Percentiles rank a stretch among this genome's conserved stretches.
phyloP scores from a whole-genome alignment of 176 grass and related monocot species.

The Saccharum spontaneum region DNA sequence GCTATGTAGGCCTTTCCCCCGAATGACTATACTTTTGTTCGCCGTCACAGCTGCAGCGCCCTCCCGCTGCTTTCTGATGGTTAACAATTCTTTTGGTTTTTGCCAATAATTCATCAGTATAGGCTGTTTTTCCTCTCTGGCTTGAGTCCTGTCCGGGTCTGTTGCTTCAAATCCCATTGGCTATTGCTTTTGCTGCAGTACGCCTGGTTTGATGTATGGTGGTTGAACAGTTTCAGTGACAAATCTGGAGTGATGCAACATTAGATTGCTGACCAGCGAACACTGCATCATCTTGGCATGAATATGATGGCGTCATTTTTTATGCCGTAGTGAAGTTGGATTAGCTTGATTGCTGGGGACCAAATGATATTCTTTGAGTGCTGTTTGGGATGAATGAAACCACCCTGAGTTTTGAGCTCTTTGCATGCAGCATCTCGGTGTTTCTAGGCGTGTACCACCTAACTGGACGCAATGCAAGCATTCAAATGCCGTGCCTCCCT shows the following conservation, averaged over 20 bases:
- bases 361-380: not conserved
- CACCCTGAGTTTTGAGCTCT: not conserved
- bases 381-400: not conserved
- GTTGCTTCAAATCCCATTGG: not conserved
- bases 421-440: not conserved
- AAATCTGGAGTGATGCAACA: slow-evolving; percentile 52
- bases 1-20: slow-evolving; percentile 37
- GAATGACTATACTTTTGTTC: slow-evolving; percentile 33
- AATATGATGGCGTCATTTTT: not conserved
- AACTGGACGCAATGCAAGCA: not conserved
- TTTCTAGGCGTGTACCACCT: not conserved
- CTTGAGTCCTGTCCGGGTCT: not conserved
- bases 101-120: slow-evolving; percentile 54
- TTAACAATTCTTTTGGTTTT: slow-evolving; percentile 44
- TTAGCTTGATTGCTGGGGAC: slow-evolving; percentile 12
- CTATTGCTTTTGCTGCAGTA: slow-evolving; percentile 17
- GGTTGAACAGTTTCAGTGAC: slow-evolving; percentile 35
- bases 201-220: slow-evolving; percentile 34
- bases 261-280: slow-evolving; percentile 47
- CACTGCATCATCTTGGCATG: slow-evolving; percentile 23
- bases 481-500: not conserved
- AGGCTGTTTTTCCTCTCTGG: slow-evolving; percentile 27
- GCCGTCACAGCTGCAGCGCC: slow-evolving; percentile 29
- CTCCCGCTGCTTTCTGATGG: slow-evolving; percentile 35
- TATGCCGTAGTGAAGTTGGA: not conserved